phyloP scores from a whole-genome alignment of 2,329 filamentous ascomycete genomes.

The Coniochaeta pulveracea region DNA sequence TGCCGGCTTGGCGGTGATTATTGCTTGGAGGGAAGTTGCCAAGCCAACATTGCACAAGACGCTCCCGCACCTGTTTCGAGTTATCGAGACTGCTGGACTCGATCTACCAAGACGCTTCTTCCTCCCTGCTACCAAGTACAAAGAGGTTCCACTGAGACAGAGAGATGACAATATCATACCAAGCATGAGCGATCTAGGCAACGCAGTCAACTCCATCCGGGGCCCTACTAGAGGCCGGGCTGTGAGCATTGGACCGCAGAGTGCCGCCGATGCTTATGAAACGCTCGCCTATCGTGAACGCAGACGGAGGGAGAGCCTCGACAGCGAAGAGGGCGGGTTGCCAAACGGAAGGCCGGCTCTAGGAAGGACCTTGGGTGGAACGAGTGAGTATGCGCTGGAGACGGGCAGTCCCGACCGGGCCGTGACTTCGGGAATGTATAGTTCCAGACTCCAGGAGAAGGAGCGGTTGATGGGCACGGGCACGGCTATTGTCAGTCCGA shows the following conservation, averaged over 20 bases:
- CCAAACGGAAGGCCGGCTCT: constrained; percentile 6
- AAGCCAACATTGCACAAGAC: constrained; percentile 70
- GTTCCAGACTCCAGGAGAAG: constrained; percentile 46
- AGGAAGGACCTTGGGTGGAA: constrained; percentile 25
- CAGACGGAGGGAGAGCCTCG: constrained; percentile 40
- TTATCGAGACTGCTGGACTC: constrained; percentile 69
- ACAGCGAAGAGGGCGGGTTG: constrained; percentile 33
- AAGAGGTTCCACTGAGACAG: constrained; percentile 66
- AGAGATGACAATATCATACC: constrained; percentile 78
- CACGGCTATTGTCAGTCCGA: constrained; percentile 25
- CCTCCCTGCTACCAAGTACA: constrained; percentile 80
- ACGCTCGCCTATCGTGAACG: constrained; percentile 80
- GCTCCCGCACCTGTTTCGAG: constrained; percentile 77
- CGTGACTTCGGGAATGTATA: constrained; percentile 30
- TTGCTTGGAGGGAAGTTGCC: constrained; percentile 81
- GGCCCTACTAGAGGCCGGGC: constrained; percentile 68
- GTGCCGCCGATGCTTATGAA: constrained; percentile 92
- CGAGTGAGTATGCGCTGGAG: constrained; percentile 19
- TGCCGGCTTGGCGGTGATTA: constrained; percentile 72
- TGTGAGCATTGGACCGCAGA: constrained; percentile 87
- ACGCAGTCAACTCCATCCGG: constrained; percentile 70
- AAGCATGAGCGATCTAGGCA: constrained; percentile 75
- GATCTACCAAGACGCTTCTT: constrained; percentile 85
- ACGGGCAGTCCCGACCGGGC: constrained; percentile 13
- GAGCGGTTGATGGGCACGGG: constrained; percentile 67